These are phyloP conservation scores for Cardamine chenopodiifolia DNA, from an alignment of 345 rosid genomes.

Conservation along the genomic window DNA sequence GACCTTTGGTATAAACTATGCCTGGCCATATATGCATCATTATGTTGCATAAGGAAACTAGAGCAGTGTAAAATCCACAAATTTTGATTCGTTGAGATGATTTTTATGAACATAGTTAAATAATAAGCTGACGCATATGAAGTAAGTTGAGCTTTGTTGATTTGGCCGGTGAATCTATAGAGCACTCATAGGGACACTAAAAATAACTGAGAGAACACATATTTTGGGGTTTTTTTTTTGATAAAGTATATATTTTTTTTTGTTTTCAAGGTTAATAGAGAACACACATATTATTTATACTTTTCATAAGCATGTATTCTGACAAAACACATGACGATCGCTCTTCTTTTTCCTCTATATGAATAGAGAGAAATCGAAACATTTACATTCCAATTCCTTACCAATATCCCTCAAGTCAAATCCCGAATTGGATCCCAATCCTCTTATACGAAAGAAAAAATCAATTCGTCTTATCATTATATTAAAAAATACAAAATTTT, in stretches of 20 bases:
- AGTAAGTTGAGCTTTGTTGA: slow-evolving; percentile 8
- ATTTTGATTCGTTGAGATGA: not conserved
- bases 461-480: no score
- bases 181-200: slow-evolving; percentile 28
- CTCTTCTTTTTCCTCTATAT: not conserved
- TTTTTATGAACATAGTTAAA: not conserved
- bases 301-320: slow-evolving; percentile 5
- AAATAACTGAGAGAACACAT: slow-evolving; percentile 15
- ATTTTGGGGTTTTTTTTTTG: no score
- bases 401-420: no score
- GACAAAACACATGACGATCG: not conserved
- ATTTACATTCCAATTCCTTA: no score
- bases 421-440: no score
- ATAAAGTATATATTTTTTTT: no score
- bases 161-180: slow-evolving; percentile 32
- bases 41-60: not conserved
- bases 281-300: not conserved
- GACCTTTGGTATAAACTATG: not conserved
- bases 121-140: slow-evolving; percentile 5
- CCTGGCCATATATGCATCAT: not conserved
- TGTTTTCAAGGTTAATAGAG: no score
- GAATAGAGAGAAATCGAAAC: not conserved
- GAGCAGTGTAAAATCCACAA: not conserved
- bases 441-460: no score
- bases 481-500: not conserved